Evolutionary conservation across 2,329 filamentous ascomycete species (phyloP).

Genomic region (Sporothrix variecibatus): DNA sequence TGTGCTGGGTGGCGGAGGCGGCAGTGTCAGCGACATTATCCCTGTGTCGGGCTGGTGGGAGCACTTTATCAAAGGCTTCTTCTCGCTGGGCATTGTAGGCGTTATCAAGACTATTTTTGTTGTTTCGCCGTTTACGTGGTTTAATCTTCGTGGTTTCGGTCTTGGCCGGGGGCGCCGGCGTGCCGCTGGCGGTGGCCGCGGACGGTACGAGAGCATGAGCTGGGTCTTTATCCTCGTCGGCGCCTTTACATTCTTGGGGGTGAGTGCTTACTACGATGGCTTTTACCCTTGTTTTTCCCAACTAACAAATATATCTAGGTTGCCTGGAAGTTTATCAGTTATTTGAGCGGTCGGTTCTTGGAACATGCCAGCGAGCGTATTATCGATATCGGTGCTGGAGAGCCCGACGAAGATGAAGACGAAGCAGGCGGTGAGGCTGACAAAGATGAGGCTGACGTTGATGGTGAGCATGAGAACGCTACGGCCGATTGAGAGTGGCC

Average conservation of each 20-base stretch:
- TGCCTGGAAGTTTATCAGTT: conserved; percentile 79
- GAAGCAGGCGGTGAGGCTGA: conserved; percentile 80
- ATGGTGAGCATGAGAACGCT: not conserved
- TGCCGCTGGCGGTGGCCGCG: conserved; percentile 63
- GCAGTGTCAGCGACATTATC: not conserved
- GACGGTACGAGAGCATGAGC: conserved; percentile 75
- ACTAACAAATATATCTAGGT: conserved; percentile 50
- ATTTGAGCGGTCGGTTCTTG: conserved; percentile 70
- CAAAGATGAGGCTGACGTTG: conserved; percentile 34
- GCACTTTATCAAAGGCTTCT: conserved; percentile 86
- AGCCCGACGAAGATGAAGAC: conserved; percentile 57
- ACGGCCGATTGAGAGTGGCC: not conserved
- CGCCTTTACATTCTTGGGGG: conserved; percentile 73
- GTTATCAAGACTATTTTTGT: conserved; percentile 78
- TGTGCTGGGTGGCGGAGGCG: conserved; percentile 50
- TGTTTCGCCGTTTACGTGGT: conserved; percentile 75
- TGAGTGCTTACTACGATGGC: conserved; percentile 48
- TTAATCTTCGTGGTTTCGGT: conserved; percentile 67
- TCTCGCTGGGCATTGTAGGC: conserved; percentile 85
- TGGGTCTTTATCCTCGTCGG: conserved; percentile 80
- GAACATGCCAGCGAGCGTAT: conserved; percentile 78
- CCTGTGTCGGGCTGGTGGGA: conserved; percentile 65
- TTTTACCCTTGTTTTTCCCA: conserved; percentile 1
- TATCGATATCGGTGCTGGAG: conserved; percentile 72
- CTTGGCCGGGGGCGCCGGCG: conserved; percentile 53